Evolutionary conservation across 768 basidiomycete genomes (phyloP), one percentile per base, ranked within the genome.

Genomic region (Auricularia sp.): DNA sequence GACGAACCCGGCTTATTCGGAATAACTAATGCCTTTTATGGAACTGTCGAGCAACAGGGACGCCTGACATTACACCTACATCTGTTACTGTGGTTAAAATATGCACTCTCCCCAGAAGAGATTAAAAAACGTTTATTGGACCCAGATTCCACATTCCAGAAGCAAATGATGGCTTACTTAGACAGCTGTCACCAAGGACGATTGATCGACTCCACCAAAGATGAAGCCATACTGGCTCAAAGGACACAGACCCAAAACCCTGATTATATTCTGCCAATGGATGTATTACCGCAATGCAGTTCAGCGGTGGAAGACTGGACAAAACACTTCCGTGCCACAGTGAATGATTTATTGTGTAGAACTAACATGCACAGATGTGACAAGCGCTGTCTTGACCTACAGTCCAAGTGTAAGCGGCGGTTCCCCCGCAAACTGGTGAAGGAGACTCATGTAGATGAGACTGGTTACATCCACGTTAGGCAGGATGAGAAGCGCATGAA

Each of bases 401-500:
- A 70, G 61, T 65, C 70, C 6, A 67, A 65, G n/a, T 81, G 79
- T 61, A 70, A 68, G 59, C 72, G 74, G 1, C 56, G 74, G 1
- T 80, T 80, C 70, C 78, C 79, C 14, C 63, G 73, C 18, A 66
- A 70, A 7, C 21, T 71, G 0, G 66, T 64, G 64, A 3, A 39
- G 1, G 68, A 77, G 2, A 75, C 69, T 0, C 36, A 66, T 1
- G 74, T 74, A 34, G 78, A 77, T 66, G 65, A 70, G 0, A 70
- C 66, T 33, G 76, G 75, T 16, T 75, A 2, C 61, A 66, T 63
- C 56, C 74, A 18, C 65, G 68, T 65, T 68, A 76, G 67, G 72
- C 74, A 67, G 66, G 7, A 59, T 2, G 78, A 80, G 61, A 54
- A 69, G 7, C 72, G 68, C 75, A 67, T 80, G 0, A 82, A 82